Evolutionary conservation across 2,329 filamentous ascomycete species (phyloP), one percentile per base, ranked within the genome.

Genomic region (Thelonectria rubi): DNA sequence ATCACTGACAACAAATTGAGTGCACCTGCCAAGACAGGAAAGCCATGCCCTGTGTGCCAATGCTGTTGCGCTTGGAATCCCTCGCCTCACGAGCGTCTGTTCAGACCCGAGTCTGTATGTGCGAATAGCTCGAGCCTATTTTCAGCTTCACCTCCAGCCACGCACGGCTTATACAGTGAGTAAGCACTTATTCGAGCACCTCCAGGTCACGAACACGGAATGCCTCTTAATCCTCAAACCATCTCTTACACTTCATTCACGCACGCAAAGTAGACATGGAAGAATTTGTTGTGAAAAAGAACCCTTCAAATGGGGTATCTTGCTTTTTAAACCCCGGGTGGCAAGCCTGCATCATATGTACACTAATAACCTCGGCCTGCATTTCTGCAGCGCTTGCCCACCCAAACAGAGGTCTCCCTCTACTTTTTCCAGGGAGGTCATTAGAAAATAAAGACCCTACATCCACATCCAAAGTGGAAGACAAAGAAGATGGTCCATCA

Each of bases 321-420:
- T 66, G 48, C 65, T 65, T 55, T 62, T 70, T 39, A 56, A 54
- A 43, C 59, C 34, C 47, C n/a, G 52, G 47, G 61, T 47, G 58
- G 60, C 60, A 62, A 65, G 68, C 59, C 58, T 67, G 58, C 60
- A 65, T 58, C 62, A 63, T 69, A 65, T 69, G 61, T 63, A 67
- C 64, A 69, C 48, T 40, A 58, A 45, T 47, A 55, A 39, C 61
- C 37, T 21, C n/a, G n/a, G n/a, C n/a, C 56, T 59, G 21, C 50
- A 37, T 32, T 48, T 37, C 20, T 24, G 15, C 55, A 47, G 26
- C 24, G 55, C 49, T 58, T 47, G 43, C 48, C 59, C 59, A 50
- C 49, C 65, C 50, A 59, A 55, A 40, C 11, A 54, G 60, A 58
- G 49, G 34, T 45, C 40, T 42, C 51, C 15, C 45, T 58, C 55